phyloP scores from a whole-genome alignment of 176 grass and related monocot species.

The Melocanna baccifera region DNA sequence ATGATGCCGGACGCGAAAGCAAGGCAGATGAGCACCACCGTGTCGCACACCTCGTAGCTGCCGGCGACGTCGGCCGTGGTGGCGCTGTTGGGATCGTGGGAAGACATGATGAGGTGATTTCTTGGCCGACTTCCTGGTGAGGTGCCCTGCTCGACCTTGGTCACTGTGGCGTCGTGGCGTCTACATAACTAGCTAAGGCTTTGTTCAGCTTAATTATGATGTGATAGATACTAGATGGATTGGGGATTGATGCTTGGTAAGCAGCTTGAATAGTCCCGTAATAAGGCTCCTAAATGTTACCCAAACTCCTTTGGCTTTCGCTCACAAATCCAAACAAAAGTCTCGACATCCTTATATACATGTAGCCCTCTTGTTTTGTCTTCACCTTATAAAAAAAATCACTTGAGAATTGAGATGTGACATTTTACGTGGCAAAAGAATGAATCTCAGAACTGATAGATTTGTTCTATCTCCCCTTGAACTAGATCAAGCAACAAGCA shows the following conservation, averaged over 20 bases:
- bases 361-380: not conserved
- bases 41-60: conserved; percentile 18
- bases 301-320: not conserved
- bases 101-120: not conserved
- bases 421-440: not conserved
- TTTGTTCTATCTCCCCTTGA: not conserved
- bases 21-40: conserved; percentile 43
- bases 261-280: too few relatives aligned
- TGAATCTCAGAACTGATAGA: not conserved
- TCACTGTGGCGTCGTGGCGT: not conserved
- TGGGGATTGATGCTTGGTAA: not conserved
- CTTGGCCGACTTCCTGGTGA: not conserved
- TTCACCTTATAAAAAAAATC: not conserved
- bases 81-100: conserved; percentile 9
- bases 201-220: not conserved
- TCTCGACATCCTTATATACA: too few relatives aligned
- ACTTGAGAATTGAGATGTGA: not conserved
- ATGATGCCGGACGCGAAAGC: conserved; percentile 34
- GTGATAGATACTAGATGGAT: not conserved
- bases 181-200: not conserved
- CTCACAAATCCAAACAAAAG: not conserved
- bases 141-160: not conserved
- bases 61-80: not conserved
- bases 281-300: too few relatives aligned
- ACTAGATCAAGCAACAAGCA: not conserved